phyloP scores from a whole-genome alignment of 805 yeast genomes.

The Candida quercuum region DNA sequence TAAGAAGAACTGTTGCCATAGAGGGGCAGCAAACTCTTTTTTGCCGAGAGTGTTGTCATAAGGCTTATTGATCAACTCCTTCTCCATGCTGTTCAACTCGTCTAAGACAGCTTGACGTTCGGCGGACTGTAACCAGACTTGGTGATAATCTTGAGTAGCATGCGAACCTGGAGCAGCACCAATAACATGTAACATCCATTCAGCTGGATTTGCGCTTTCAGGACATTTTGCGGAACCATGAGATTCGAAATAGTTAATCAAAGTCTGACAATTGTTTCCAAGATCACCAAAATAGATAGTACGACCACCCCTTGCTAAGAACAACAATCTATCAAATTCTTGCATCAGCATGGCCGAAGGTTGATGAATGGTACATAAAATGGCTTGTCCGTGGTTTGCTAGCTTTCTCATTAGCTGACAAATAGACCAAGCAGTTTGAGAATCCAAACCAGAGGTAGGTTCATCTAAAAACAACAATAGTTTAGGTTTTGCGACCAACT shows the following conservation, averaged over 20 bases:
- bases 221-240: constrained; percentile 68
- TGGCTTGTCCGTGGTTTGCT: constrained; percentile 69
- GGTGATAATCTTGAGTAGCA: constrained; percentile 54
- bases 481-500: constrained; percentile 64
- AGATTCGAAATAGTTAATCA: constrained; percentile 63
- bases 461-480: constrained; percentile 61
- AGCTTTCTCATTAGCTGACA: constrained; percentile 60
- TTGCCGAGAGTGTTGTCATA: constrained; percentile 21
- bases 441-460: constrained; percentile 71
- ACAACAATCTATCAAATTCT: constrained; percentile 61
- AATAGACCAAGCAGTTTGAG: constrained; percentile 65
- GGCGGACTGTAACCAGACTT: constrained; percentile 51
- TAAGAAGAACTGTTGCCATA: constrained; percentile 34
- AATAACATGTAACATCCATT: constrained; percentile 65
- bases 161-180: constrained; percentile 79
- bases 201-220: constrained; percentile 64
- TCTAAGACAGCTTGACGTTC: constrained; percentile 32
- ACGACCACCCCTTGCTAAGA: constrained; percentile 69
- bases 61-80: constrained; percentile 27
- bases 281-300: constrained; percentile 82
- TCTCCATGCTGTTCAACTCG: constrained; percentile 31
- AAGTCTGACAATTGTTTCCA: constrained; percentile 54
- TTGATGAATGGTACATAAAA: constrained; percentile 73
- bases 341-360: constrained; percentile 68
- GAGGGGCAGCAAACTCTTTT: constrained; percentile 40